Evolutionary conservation across 805 yeast species (phyloP).

Genomic region (Zygoascus tannicola): DNA sequence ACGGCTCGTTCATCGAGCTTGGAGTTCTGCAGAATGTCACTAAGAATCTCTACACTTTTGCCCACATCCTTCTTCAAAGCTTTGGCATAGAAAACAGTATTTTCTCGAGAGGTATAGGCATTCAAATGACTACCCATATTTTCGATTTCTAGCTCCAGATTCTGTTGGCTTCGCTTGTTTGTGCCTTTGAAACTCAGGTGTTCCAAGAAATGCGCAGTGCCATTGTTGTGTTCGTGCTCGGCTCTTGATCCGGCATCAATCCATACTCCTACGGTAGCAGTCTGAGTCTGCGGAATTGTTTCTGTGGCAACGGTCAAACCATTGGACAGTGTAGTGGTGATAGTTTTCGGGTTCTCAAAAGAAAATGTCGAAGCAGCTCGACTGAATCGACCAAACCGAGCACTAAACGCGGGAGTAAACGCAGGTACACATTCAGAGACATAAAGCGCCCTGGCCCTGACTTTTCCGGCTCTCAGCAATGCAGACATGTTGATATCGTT

Average conservation of each 20-base stretch:
- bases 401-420: slow-evolving; percentile 1
- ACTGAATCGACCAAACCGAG: neutral
- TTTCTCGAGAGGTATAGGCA: slow-evolving; percentile 97
- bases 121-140: slow-evolving; percentile 94
- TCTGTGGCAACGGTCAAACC: slow-evolving; percentile 95
- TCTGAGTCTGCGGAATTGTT: slow-evolving; percentile 70
- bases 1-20: slow-evolving; percentile 74
- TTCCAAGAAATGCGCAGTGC: slow-evolving; percentile 96
- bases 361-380: slow-evolving; percentile 7
- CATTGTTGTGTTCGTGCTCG: slow-evolving; percentile 72
- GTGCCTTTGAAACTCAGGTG: slow-evolving; percentile 98
- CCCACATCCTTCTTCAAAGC: slow-evolving; percentile 74
- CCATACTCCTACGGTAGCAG: slow-evolving; percentile 98
- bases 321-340: slow-evolving; percentile 70
- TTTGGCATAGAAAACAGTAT: slow-evolving; percentile 93
- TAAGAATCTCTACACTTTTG: slow-evolving; percentile 73
- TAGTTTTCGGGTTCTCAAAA: slow-evolving; percentile 35
- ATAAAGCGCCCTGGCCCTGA: too few relatives aligned
- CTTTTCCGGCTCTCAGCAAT: neutral
- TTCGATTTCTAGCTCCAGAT: slow-evolving; percentile 87
- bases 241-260: slow-evolving; percentile 98
- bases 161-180: slow-evolving; percentile 62
- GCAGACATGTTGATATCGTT: neutral
- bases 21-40: slow-evolving; percentile 84
- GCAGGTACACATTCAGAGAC: slow-evolving; percentile 5